Conservation (phyloP, 768 basidiomycete genomes). For the Mycena sanguinolenta region DNA sequence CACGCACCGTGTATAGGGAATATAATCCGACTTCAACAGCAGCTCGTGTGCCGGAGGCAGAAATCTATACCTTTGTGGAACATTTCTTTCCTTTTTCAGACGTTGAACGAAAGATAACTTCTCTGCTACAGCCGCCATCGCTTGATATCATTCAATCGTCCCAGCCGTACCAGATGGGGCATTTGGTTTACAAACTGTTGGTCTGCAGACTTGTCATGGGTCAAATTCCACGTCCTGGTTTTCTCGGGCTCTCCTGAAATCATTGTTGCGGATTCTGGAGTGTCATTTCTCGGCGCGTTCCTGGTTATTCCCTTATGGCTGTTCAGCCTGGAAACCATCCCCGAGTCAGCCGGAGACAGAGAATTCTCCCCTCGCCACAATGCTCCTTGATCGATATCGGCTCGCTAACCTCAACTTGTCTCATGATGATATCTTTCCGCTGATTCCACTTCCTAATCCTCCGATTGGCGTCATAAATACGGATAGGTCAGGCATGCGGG, state of each 20-base stretch:
- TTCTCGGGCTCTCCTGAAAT: slow-evolving; percentile 2
- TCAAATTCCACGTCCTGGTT: not conserved
- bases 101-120: not conserved
- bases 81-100: slow-evolving; percentile 1
- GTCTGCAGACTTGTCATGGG: slow-evolving; percentile 22
- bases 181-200: not conserved
- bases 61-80: not conserved
- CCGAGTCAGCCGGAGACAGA: not conserved
- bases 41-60: not conserved
- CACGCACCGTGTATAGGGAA: not conserved
- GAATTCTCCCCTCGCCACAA: not conserved
- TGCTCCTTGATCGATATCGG: slow-evolving; percentile 14
- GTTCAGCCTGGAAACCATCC: not conserved
- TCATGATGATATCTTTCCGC: slow-evolving; percentile 6
- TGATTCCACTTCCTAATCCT: not conserved
- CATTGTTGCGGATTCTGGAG: slow-evolving; percentile 8
- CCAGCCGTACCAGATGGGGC: not conserved
- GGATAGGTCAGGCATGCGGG: not conserved
- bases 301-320: not conserved
- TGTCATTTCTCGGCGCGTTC: not conserved
- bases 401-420: not conserved
- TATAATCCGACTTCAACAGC: not conserved
- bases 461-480: slow-evolving; percentile 21
- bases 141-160: not conserved
- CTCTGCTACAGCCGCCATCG: not conserved